Base-by-base conservation (phyloP, 148 eudicot species). In the Polygonum maritimum region DNA sequence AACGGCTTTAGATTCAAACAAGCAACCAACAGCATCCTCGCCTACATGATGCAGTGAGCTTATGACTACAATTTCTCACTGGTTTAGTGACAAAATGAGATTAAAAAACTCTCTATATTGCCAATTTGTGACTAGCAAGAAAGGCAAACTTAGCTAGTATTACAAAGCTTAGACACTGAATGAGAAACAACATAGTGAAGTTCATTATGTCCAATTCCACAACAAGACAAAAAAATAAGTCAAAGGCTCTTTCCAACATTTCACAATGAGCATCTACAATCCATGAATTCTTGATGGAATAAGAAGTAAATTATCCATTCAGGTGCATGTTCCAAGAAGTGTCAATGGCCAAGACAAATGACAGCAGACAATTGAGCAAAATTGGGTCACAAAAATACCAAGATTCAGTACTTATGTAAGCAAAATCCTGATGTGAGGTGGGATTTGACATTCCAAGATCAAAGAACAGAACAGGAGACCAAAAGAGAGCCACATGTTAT, bases 391-490 rank as follows among this genome's bases (percentile, higher is more conserved):
- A 35, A 7, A 14, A 15, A 5, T 67, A 41, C 15, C n/a, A 65
- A 13, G 39, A 33, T 14, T 36, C 71, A 31, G 36, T 62, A 35
- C 15, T 36, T 65, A 36, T 65, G 40, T 14, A 36, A 65, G n/a
- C 71, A 65, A 65, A 65, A 65, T 65, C 71, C 19, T 62, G 31
- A 62, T 65, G 13, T 36, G 71, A 65, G 71, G 38, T 67, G 71
- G 71, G 8, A 8, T 67, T 38, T 38, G 71, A 36, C 45, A 36
- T 35, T 67, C 11, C 71, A 67, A 67, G 71, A 67, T 67, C 71
- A 67, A 67, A 31, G 7, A 63, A 33, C 40, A 38, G 10, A 36
- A 60, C 35, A 60, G 69, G 63, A 57, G 31, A 57, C 63, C 33
- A 19, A n/a, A 6, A 6, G 11, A 22, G 33, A 57, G 13, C 31